phyloP scores from a whole-genome alignment of 805 yeast genomes.

The Torulaspora franciscae region DNA sequence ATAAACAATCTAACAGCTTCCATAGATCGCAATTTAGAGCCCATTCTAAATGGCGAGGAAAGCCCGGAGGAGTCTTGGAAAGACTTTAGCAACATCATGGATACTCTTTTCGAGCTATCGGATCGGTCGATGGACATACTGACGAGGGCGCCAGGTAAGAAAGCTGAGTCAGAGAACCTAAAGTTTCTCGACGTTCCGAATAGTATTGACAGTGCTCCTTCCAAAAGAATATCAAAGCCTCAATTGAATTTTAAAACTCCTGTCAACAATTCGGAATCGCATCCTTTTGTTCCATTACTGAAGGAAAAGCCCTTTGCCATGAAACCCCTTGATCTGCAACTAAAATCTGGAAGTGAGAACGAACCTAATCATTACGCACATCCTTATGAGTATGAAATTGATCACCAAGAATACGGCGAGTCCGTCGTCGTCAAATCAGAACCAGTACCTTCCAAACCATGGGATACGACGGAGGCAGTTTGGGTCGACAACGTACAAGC shows the following conservation, averaged over 20 bases:
- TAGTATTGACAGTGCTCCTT: constrained; percentile 16
- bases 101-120: constrained; percentile 66
- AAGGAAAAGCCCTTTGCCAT: constrained; percentile 67
- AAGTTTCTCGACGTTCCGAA: constrained; percentile 50
- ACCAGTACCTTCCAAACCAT: constrained; percentile 53
- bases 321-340: constrained; percentile 44
- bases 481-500: constrained; percentile 65
- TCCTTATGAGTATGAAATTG: constrained; percentile 77
- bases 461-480: constrained; percentile 59
- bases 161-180: constrained; percentile 22
- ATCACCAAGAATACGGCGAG: constrained; percentile 61
- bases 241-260: constrained; percentile 54
- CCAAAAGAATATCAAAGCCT: constrained; percentile 53
- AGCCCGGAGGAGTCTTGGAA: constrained; percentile 54
- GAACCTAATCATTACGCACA: constrained; percentile 63
- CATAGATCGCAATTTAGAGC: constrained; percentile 33
- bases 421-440: constrained; percentile 43
- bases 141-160: constrained; percentile 22
- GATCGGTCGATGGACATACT: constrained; percentile 60
- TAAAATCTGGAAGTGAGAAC: constrained; percentile 39
- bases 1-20: constrained; percentile 44
- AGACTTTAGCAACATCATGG: constrained; percentile 56
- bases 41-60: constrained; percentile 38
- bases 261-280: constrained; percentile 61
- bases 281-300: constrained; percentile 75